A percentile compares a stretch with the other conserved stretches of the same genome.
Conservation (phyloP, 257 asterid species). For the Sherardia arvensis region DNA sequence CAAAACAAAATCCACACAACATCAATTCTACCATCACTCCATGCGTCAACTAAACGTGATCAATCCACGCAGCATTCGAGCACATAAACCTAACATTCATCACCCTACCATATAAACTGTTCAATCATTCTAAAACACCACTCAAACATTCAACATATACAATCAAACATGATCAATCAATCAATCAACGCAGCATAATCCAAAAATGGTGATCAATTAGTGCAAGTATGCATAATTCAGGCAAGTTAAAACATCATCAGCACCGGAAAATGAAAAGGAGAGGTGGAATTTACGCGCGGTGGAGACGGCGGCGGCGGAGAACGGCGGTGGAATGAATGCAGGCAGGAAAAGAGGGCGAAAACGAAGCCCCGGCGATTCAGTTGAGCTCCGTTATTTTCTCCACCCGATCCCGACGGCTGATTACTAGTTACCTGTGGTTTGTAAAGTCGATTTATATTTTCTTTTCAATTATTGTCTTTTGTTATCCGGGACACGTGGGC, state of each 20-base stretch:
- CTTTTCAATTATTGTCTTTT: neutral
- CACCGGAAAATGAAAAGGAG: neutral
- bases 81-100: too few relatives aligned
- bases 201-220: neutral
- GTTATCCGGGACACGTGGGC: neutral
- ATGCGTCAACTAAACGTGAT: neutral
- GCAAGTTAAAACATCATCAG: neutral
- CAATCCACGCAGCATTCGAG: neutral
- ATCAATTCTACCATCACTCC: neutral
- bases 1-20: neutral
- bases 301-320: neutral
- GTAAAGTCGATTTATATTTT: neutral
- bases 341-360: slow-evolving; percentile 7
- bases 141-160: too few relatives aligned
- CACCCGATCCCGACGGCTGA: slow-evolving; percentile 1
- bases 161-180: neutral
- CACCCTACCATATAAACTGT: too few relatives aligned
- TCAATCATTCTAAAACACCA: too few relatives aligned
- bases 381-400: neutral
- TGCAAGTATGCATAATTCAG: neutral
- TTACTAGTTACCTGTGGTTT: neutral
- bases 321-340: neutral
- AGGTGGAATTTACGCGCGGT: neutral
- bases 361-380: neutral
- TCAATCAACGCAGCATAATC: neutral